Conservation (phyloP, 2,329 filamentous ascomycete species). For the Aspergillus ibericus region DNA sequence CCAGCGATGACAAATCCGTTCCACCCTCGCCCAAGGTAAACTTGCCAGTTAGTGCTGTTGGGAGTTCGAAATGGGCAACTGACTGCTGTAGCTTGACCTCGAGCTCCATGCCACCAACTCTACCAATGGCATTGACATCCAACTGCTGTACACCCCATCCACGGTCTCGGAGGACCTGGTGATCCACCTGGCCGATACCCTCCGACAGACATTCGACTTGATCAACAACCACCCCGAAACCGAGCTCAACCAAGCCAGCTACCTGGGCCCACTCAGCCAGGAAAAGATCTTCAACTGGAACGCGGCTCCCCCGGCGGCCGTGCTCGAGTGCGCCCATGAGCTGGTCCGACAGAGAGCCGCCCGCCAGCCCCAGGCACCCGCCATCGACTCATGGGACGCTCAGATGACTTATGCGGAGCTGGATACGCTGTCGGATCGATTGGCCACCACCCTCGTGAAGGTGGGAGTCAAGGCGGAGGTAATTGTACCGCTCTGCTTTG, state of each 20-base stretch:
- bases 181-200: not conserved
- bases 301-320: not conserved
- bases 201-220: not conserved
- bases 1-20: not conserved
- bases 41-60: not conserved
- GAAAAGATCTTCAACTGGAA: not conserved
- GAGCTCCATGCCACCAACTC: not conserved
- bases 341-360: not conserved
- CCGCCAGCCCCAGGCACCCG: conserved; percentile 9
- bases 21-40: not conserved
- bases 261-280: not conserved
- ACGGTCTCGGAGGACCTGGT: not conserved
- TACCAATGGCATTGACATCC: not conserved
- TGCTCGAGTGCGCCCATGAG: conserved; percentile 2
- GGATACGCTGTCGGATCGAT: conserved; percentile 29
- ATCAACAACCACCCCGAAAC: not conserved
- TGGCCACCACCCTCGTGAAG: conserved; percentile 27
- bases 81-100: not conserved
- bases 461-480: conserved; percentile 30
- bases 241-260: not conserved
- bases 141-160: not conserved
- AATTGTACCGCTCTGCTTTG: conserved; percentile 28
- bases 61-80: not conserved
- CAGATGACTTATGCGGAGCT: conserved; percentile 26
- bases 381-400: conserved; percentile 27